These are phyloP conservation scores for Pseudocercospora macadamiae DNA, from an alignment of 2,329 filamentous ascomycete genomes.

Conservation along the genomic window DNA sequence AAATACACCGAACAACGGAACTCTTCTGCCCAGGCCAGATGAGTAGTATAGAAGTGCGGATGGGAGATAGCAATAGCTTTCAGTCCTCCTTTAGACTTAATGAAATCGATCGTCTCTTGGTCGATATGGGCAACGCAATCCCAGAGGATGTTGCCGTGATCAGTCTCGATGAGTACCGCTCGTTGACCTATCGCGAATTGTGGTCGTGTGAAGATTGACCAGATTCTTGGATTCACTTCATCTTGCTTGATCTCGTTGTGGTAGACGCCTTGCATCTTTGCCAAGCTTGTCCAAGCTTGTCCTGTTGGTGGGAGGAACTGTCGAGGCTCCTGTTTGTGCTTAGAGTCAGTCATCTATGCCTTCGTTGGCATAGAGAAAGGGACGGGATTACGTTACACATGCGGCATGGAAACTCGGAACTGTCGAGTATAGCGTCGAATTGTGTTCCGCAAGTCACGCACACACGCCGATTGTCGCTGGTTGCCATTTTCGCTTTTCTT, in stretches of 20 bases:
- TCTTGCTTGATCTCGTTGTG: slow-evolving; percentile 59
- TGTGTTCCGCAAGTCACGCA: slow-evolving; percentile 74
- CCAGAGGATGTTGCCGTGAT: slow-evolving; percentile 74
- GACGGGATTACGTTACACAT: slow-evolving; percentile 80
- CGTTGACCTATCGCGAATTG: slow-evolving; percentile 74
- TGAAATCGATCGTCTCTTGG: slow-evolving; percentile 60
- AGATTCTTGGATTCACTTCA: slow-evolving; percentile 48
- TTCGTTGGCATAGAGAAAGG: slow-evolving; percentile 31
- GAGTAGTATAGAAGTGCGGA: slow-evolving; percentile 80
- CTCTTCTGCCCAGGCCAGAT: slow-evolving; percentile 70
- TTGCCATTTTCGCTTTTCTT: slow-evolving; percentile 15
- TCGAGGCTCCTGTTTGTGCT: slow-evolving; percentile 62
- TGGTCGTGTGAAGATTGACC: slow-evolving; percentile 50
- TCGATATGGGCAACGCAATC: slow-evolving; percentile 75
- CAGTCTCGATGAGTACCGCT: slow-evolving; percentile 68
- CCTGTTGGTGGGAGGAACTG: slow-evolving; percentile 68
- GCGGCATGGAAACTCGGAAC: slow-evolving; percentile 59
- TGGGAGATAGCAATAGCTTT: slow-evolving; percentile 66
- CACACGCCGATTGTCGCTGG: slow-evolving; percentile 54
- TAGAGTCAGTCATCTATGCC: no score
- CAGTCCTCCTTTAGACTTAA: slow-evolving; percentile 66
- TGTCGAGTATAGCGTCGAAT: slow-evolving; percentile 58
- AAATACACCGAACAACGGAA: slow-evolving; percentile 74
- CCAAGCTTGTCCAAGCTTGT: slow-evolving; percentile 68
- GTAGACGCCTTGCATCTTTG: slow-evolving; percentile 43